Conservation (phyloP, 2,329 filamentous ascomycete genomes). For the Fusarium drepaniforme region DNA sequence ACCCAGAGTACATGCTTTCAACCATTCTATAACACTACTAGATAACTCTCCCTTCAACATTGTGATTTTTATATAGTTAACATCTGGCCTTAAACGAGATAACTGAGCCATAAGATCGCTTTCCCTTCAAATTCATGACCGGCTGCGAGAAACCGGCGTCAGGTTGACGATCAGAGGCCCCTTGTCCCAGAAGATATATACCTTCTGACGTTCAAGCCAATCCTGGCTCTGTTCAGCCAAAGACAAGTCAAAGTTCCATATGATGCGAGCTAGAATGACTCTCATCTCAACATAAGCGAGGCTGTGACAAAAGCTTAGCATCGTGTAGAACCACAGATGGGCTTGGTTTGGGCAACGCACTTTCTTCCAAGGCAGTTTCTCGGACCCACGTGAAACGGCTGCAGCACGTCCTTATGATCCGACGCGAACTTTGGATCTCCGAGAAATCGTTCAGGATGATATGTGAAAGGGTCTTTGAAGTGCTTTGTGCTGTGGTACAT, state of each 20-base stretch:
- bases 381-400: constrained; percentile 13
- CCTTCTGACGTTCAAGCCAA: not conserved
- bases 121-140: not conserved
- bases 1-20: not conserved
- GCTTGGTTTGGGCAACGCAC: not conserved
- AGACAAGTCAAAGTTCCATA: not conserved
- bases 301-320: not conserved
- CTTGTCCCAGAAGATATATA: not conserved
- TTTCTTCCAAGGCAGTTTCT: constrained; percentile 16
- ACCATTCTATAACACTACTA: not conserved
- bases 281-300: constrained; percentile 1
- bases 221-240: not conserved
- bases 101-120: not conserved
- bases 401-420: constrained; percentile 7
- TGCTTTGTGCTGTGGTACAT: constrained; percentile 11
- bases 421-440: not conserved
- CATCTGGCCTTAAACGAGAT: too few relatives aligned
- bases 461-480: constrained; percentile 11
- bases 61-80: too few relatives aligned
- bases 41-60: not conserved
- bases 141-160: not conserved
- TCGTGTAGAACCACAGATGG: not conserved
- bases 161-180: not conserved
- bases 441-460: constrained; percentile 19
- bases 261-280: not conserved